Conservation (phyloP, 305 asterid species). For the Fraxinus platypoda region DNA sequence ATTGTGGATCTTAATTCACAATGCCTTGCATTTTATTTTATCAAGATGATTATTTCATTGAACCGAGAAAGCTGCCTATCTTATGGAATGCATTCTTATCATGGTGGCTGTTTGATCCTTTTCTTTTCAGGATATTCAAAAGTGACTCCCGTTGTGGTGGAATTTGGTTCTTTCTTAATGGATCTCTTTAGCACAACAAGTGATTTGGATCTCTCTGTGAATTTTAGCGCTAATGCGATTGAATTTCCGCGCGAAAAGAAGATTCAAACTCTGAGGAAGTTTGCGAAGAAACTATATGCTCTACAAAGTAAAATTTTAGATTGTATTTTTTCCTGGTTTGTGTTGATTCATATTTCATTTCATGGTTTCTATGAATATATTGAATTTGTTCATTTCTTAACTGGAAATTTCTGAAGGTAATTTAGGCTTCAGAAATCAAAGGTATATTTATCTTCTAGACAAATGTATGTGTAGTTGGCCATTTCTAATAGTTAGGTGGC, state of each 20-base stretch:
- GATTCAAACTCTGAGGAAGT: conserved; percentile 73
- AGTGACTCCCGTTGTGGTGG: conserved; percentile 69
- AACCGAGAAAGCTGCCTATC: background rate
- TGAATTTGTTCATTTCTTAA: conserved; percentile 10
- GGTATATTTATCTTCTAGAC: background rate
- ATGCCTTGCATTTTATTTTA: background rate
- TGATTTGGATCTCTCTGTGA: conserved; percentile 84
- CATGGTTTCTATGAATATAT: background rate
- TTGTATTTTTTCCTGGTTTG: conserved; percentile 3
- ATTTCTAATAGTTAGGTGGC: background rate
- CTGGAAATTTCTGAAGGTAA: background rate
- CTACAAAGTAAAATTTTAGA: conserved; percentile 57
- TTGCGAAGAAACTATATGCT: conserved; percentile 68
- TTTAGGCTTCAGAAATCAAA: background rate
- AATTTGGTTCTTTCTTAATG: conserved; percentile 92
- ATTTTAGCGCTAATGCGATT: conserved; percentile 44
- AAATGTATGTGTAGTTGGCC: background rate
- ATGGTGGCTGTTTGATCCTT: conserved; percentile 10
- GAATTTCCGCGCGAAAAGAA: conserved; percentile 67
- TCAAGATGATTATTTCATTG: background rate
- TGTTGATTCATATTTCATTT: background rate
- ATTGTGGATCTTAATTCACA: background rate
- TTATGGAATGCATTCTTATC: background rate
- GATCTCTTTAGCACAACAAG: conserved; percentile 75
- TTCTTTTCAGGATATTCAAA: conserved; percentile 49